Evolutionary conservation across 2,329 filamentous ascomycete species (phyloP).

Genomic region (Sporothrix pallida): DNA sequence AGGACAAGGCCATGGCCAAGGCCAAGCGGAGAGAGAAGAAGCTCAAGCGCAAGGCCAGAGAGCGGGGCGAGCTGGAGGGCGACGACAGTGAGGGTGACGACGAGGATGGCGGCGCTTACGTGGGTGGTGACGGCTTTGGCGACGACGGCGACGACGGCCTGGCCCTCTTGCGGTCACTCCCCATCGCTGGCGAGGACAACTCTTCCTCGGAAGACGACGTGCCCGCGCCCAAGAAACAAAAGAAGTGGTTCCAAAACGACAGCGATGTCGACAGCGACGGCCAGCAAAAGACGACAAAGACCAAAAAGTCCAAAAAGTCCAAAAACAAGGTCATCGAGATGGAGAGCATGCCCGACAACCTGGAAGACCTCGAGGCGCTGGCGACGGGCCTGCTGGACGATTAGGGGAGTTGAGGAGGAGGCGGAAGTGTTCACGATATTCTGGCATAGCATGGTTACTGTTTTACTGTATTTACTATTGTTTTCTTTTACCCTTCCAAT

Average conservation of each 20-base stretch:
- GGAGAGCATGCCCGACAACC: constrained; percentile 73
- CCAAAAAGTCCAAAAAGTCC: constrained; percentile 52
- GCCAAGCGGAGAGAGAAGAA: constrained; percentile 78
- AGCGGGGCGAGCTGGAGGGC: constrained; percentile 52
- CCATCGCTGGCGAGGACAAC: constrained; percentile 50
- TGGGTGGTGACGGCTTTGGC: constrained; percentile 47
- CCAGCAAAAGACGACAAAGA: constrained; percentile 47
- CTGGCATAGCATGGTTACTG: constrained; percentile 20
- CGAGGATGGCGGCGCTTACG: constrained; percentile 41
- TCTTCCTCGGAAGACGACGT: constrained; percentile 43
- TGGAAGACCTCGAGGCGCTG: constrained; percentile 79
- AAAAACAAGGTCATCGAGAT: constrained; percentile 64
- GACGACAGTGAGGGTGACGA: constrained; percentile 44
- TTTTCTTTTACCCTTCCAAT: neutral
- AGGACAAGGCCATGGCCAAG: constrained; percentile 81
- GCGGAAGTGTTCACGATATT: neutral
- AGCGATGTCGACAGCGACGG: constrained; percentile 53
- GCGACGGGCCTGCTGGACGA: constrained; percentile 72
- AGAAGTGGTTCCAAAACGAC: constrained; percentile 79
- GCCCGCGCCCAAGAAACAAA: constrained; percentile 63
- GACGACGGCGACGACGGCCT: constrained; percentile 60
- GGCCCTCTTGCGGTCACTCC: constrained; percentile 63
- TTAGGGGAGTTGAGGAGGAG: constrained; percentile 35
- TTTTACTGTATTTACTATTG: neutral
- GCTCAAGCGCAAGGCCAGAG: constrained; percentile 73